These are phyloP conservation scores for Elongisporangium undulatum DNA, from an alignment of 352 stramenopile species.

Conservation along the genomic window DNA sequence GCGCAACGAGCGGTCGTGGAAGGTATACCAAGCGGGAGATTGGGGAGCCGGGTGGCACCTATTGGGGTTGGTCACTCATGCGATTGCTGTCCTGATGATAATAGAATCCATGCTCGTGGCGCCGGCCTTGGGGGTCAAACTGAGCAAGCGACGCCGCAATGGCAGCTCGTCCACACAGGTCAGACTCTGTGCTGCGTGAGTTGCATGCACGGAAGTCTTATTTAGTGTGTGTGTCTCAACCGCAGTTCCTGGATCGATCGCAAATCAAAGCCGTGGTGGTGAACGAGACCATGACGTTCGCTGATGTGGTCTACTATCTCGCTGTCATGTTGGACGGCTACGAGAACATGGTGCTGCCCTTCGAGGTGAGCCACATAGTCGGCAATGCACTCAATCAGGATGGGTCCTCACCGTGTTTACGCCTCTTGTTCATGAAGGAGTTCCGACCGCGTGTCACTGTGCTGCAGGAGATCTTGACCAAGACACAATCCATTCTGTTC, in stretches of 20 bases:
- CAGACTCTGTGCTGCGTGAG: background rate
- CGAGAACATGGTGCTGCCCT: slow-evolving; percentile 66
- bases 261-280: slow-evolving; percentile 66
- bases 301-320: slow-evolving; percentile 76
- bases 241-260: slow-evolving; percentile 37
- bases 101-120: slow-evolving; percentile 76
- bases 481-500: slow-evolving; percentile 58
- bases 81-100: background rate
- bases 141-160: slow-evolving; percentile 54
- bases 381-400: too few relatives aligned
- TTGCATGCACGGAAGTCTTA: background rate
- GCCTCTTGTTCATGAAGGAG: slow-evolving; percentile 23
- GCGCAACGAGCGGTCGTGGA: slow-evolving; percentile 10
- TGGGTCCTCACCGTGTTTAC: background rate
- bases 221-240: background rate
- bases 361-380: slow-evolving; percentile 44
- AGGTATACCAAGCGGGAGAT: slow-evolving; percentile 3
- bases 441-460: slow-evolving; percentile 62
- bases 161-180: slow-evolving; percentile 27
- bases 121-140: slow-evolving; percentile 65
- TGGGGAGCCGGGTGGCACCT: background rate
- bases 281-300: slow-evolving; percentile 81
- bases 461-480: slow-evolving; percentile 65
- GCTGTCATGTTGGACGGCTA: slow-evolving; percentile 72
- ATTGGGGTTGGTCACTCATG: background rate